These are phyloP conservation scores for Trichoderma polysporum DNA, from an alignment of 2,329 filamentous ascomycete species.

Conservation along the genomic window DNA sequence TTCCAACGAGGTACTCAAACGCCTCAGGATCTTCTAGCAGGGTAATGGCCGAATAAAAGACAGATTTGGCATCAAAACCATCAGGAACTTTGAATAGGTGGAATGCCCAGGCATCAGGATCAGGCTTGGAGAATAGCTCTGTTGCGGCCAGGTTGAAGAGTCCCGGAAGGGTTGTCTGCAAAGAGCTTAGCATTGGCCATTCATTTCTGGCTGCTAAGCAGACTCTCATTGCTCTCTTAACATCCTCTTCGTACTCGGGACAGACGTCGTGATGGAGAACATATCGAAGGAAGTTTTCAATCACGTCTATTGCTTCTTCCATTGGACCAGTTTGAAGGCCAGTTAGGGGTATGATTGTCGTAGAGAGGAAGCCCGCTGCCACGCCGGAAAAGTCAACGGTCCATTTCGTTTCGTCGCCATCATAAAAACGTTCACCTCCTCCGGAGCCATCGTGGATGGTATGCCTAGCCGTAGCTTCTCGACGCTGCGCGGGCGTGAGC, in stretches of 20 bases:
- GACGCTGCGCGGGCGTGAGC: constrained; percentile 62
- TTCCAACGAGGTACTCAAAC: constrained; percentile 30
- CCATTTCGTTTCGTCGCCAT: constrained; percentile 59
- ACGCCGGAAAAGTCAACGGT: constrained; percentile 78
- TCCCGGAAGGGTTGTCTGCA: constrained; percentile 63
- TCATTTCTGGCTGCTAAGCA: constrained; percentile 69
- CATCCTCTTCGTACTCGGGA: constrained; percentile 70
- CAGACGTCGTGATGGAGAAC: constrained; percentile 82
- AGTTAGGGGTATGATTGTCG: constrained; percentile 53
- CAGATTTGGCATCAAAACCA: constrained; percentile 41
- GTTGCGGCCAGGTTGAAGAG: constrained; percentile 77
- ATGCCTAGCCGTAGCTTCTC: constrained; percentile 62
- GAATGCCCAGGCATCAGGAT: constrained; percentile 34
- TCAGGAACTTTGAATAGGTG: constrained; percentile 35
- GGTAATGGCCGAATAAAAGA: constrained; percentile 47
- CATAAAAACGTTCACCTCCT: constrained; percentile 47
- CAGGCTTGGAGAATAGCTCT: constrained; percentile 57
- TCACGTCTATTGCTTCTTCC: constrained; percentile 59
- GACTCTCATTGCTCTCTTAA: constrained; percentile 63
- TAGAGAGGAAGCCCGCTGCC: constrained; percentile 74
- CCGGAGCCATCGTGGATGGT: constrained; percentile 52
- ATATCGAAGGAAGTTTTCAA: constrained; percentile 88
- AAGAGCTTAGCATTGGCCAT: constrained; percentile 56
- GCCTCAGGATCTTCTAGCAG: constrained; percentile 37
- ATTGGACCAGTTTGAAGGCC: constrained; percentile 56